Evolutionary conservation across 441 rosid genomes (phyloP).

Genomic region (Euphorbia celastroides): DNA sequence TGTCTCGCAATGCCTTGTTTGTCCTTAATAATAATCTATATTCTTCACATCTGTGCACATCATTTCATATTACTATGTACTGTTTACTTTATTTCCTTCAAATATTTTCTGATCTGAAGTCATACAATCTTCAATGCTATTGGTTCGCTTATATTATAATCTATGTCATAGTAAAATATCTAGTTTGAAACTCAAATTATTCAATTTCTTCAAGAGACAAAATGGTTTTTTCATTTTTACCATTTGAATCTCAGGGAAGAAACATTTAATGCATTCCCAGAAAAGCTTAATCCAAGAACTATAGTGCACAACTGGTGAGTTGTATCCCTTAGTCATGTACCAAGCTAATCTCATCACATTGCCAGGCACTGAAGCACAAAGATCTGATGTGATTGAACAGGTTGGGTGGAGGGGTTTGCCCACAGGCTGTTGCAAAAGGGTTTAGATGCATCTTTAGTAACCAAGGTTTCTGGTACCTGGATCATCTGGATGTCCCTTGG

Average conservation of each 20-base stretch:
- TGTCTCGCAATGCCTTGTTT: neutral
- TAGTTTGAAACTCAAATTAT: neutral
- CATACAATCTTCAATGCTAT: neutral
- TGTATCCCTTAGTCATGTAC: neutral
- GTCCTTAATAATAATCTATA: neutral
- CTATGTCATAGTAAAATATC: neutral
- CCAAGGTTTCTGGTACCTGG: slow-evolving; percentile 91
- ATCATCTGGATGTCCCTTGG: slow-evolving; percentile 94
- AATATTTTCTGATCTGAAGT: neutral
- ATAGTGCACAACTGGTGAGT: slow-evolving; percentile 81
- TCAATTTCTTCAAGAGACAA: neutral
- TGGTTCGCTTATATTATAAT: neutral
- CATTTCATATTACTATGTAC: too few species aligned
- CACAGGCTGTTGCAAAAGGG: slow-evolving; percentile 76
- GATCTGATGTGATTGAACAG: slow-evolving; percentile 27
- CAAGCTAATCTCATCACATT: slow-evolving; percentile 7
- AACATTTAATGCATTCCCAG: slow-evolving; percentile 71
- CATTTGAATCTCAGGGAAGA: slow-evolving; percentile 71
- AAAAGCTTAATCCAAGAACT: slow-evolving; percentile 59
- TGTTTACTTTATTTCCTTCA: too few species aligned
- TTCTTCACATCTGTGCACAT: too few species aligned
- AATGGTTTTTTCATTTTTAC: slow-evolving; percentile 11
- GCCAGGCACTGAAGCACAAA: neutral
- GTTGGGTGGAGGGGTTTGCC: slow-evolving; percentile 80
- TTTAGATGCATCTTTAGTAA: slow-evolving; percentile 86